phyloP scores from a whole-genome alignment of 495 filamentous ascomycete genomes.

The Penicillium longicatenatum region DNA sequence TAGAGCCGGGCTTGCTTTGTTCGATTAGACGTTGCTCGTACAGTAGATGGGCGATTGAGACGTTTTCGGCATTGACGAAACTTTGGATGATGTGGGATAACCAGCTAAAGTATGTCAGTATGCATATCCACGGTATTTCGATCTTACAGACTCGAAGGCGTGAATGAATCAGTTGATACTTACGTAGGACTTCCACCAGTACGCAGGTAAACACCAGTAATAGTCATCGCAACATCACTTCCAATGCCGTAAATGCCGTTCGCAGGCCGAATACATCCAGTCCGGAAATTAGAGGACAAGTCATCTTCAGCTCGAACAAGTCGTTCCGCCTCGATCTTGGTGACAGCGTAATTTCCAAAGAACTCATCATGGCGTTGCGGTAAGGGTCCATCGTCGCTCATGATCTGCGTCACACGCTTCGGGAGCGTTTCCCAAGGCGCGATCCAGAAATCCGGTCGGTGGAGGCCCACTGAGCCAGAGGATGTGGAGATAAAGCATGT shows the following conservation, averaged over 20 bases:
- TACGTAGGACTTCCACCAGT: constrained; percentile 40
- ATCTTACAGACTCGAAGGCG: background rate
- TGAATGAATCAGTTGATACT: constrained; percentile 12
- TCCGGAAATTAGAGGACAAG: constrained; percentile 46
- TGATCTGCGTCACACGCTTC: constrained; percentile 40
- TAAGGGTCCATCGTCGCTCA: constrained; percentile 48
- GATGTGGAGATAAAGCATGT: constrained; percentile 57
- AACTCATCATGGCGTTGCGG: constrained; percentile 48
- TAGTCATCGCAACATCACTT: constrained; percentile 45
- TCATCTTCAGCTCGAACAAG: constrained; percentile 51
- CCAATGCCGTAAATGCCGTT: constrained; percentile 63
- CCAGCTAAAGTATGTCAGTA: constrained; percentile 42
- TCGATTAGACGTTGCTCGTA: constrained; percentile 57
- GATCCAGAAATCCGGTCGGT: constrained; percentile 49
- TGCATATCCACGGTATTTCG: constrained; percentile 20
- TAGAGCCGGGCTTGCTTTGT: constrained; percentile 43
- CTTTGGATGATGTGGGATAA: constrained; percentile 50
- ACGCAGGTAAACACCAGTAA: constrained; percentile 43
- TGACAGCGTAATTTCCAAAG: constrained; percentile 58
- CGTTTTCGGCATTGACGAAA: constrained; percentile 60
- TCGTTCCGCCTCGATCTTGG: constrained; percentile 56
- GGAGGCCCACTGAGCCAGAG: constrained; percentile 52
- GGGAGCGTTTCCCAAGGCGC: constrained; percentile 48
- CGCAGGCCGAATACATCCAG: constrained; percentile 57
- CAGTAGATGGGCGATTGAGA: constrained; percentile 59